Evolutionary conservation across 2,329 filamentous ascomycete genomes (phyloP).

Genomic region (Ophiocordyceps unilateralis): DNA sequence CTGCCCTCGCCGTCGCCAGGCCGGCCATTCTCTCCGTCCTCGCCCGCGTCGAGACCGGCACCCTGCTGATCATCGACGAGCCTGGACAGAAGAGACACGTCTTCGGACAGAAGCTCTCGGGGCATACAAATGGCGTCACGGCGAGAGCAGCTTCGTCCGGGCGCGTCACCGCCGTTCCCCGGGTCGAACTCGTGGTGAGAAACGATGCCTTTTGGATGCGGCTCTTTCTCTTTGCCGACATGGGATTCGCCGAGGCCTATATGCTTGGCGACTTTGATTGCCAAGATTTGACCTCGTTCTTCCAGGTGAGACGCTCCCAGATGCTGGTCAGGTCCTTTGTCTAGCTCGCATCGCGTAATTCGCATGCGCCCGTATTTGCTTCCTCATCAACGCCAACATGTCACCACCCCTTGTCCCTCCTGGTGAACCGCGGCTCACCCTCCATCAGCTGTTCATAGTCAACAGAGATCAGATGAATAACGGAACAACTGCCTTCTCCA

Average conservation of each 20-base stretch:
- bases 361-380: no score
- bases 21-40: conserved; percentile 26
- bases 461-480: conserved; percentile 49
- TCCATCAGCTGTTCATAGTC: conserved; percentile 46
- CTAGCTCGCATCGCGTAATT: no score
- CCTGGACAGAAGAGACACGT: conserved; percentile 21
- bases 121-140: conserved; percentile 16
- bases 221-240: conserved; percentile 51
- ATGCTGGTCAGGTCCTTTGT: no score
- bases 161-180: conserved; percentile 18
- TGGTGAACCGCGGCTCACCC: neutral
- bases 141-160: conserved; percentile 16
- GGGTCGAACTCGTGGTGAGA: conserved; percentile 40
- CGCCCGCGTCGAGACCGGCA: conserved; percentile 28
- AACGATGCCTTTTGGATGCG: conserved; percentile 56
- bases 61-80: conserved; percentile 29
- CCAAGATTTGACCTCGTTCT: conserved; percentile 48
- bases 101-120: conserved; percentile 27
- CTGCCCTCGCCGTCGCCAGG: conserved; percentile 27
- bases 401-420: neutral
- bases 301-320: conserved; percentile 37
- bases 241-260: conserved; percentile 59
- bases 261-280: conserved; percentile 58
- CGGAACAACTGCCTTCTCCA: conserved; percentile 44
- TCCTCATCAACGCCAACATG: no score